phyloP scores from a whole-genome alignment of 805 yeast genomes.

The Tanozyma kutaoensis region DNA sequence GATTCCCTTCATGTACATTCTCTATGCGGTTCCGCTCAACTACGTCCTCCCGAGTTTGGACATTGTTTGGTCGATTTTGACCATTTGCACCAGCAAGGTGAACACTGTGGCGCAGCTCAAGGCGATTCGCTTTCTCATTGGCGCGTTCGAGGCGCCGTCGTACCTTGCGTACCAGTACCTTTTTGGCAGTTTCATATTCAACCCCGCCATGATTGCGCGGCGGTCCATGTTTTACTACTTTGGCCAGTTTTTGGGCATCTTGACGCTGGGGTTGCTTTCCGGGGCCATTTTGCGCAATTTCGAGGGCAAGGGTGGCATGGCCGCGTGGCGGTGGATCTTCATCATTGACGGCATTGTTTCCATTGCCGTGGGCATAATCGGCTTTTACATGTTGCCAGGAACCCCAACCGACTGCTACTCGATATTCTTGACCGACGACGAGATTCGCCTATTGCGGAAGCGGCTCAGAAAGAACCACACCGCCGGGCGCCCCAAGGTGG shows the following conservation, averaged over 20 bases:
- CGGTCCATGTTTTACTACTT: conserved; percentile 50
- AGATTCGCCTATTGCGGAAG: conserved; percentile 36
- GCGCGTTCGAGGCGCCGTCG: conserved; percentile 56
- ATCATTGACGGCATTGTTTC: conserved; percentile 53
- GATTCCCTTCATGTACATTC: conserved; percentile 45
- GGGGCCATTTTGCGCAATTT: conserved; percentile 36
- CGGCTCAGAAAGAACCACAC: conserved; percentile 10
- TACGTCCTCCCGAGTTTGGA: conserved; percentile 42
- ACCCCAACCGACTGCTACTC: conserved; percentile 46
- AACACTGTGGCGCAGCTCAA: conserved; percentile 37
- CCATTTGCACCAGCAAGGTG: conserved; percentile 40
- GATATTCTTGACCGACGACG: conserved; percentile 40
- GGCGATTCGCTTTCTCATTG: conserved; percentile 54
- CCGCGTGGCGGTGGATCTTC: conserved; percentile 67
- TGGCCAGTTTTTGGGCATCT: conserved; percentile 50
- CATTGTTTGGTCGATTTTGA: conserved; percentile 54
- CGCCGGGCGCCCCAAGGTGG: conserved; percentile 7
- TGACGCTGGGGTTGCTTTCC: conserved; percentile 52
- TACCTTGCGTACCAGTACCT: conserved; percentile 21
- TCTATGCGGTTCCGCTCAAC: conserved; percentile 44
- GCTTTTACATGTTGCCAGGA: conserved; percentile 47
- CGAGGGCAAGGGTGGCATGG: conserved; percentile 37
- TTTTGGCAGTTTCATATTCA: conserved; percentile 30
- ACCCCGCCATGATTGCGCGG: conserved; percentile 40
- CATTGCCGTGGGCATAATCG: conserved; percentile 41